A percentile compares a stretch with the other conserved stretches of the same genome.
These are phyloP conservation scores for Gaeumannomyces sp. DNA, from an alignment of 2,329 filamentous ascomycete genomes.

Conservation along the genomic window DNA sequence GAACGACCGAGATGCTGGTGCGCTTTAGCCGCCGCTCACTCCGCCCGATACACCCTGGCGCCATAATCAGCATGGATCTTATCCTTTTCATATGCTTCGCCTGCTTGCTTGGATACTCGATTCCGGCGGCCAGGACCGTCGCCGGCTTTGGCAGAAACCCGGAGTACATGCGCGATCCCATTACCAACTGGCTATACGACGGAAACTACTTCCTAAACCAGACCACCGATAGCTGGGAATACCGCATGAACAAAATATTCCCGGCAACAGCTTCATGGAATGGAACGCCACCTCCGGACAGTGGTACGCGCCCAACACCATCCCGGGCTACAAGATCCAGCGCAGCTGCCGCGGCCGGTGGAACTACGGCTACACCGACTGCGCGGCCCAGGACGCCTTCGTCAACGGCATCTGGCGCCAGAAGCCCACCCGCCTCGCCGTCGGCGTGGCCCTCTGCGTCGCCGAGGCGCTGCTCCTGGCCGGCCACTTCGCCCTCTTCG, in stretches of 20 bases:
- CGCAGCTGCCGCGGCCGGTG: slow-evolving; percentile 12
- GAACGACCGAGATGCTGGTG: slow-evolving; percentile 7
- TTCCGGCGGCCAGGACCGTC: slow-evolving; percentile 1
- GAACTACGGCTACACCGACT: slow-evolving; percentile 9
- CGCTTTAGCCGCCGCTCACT: slow-evolving; percentile 8
- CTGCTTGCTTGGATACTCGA: slow-evolving; percentile 1
- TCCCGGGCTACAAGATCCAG: neutral
- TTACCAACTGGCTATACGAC: slow-evolving; percentile 6
- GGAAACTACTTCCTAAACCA: slow-evolving; percentile 9
- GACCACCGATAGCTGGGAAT: slow-evolving; percentile 14
- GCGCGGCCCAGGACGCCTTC: slow-evolving; percentile 15
- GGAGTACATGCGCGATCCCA: slow-evolving; percentile 2
- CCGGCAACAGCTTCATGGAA: neutral
- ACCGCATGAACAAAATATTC: slow-evolving; percentile 5
- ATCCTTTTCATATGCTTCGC: slow-evolving; percentile 14
- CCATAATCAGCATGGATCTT: slow-evolving; percentile 15
- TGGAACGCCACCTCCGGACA: slow-evolving; percentile 5
- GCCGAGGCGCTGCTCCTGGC: slow-evolving; percentile 38
- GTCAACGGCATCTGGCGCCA: slow-evolving; percentile 13
- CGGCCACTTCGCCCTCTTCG: slow-evolving; percentile 27
- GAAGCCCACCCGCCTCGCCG: neutral
- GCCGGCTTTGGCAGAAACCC: neutral
- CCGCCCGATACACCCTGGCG: slow-evolving; percentile 13
- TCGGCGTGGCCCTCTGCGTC: neutral
- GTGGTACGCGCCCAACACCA: slow-evolving; percentile 1